Base-by-base conservation (phyloP, 768 basidiomycete species). In the Agrocybe praecox region DNA sequence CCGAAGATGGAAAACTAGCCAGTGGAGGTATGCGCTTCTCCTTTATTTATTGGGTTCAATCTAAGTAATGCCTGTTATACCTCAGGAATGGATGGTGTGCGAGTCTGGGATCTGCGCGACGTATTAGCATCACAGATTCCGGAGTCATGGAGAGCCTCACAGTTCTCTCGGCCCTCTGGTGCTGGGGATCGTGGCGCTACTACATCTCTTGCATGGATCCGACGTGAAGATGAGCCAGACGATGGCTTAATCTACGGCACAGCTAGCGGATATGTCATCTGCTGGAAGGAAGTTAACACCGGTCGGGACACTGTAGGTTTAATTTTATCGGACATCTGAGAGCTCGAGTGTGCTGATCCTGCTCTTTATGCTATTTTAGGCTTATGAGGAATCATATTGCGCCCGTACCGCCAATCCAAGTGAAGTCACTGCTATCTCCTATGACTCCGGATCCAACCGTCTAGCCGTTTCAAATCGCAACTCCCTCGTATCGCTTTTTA, bases 341-440 rank as follows among this genome's bases (percentile, higher is more conserved):
- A 7, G 32, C 18, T n/a, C n/a, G n/a, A n/a, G n/a, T n/a, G n/a
- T n/a, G n/a, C n/a, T n/a, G 8, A 12, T n/a, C 26, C 9, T 29
- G 26, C 9, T 33, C 19, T 14, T 9, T 29, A 33, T 15, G 33
- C 29, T 17, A n/a, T 6, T 51, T 34, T 18, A 52, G 51, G 17
- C 21, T 12, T 52, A 26, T 42, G 51, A 52, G 21, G 51, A 52
- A 43, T 40, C 51, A n/a, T 52, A 42, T n/a, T 40, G 51, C 23
- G 36, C 36, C 7, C 33, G 43, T 15, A 22, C 42, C 2, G 51
- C 51, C 7, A 42, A 52, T 17, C 51, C 51, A 18, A 42, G 51
- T n/a, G 51, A 52, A 21, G 40, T 52, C 12, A 52, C 51, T 6
- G 51, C 51, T 9, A 52, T 52, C 12, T 7, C 34, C 17, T 52